phyloP scores from a whole-genome alignment of 2,329 filamentous ascomycete species.

The Claviceps lovelessii region DNA sequence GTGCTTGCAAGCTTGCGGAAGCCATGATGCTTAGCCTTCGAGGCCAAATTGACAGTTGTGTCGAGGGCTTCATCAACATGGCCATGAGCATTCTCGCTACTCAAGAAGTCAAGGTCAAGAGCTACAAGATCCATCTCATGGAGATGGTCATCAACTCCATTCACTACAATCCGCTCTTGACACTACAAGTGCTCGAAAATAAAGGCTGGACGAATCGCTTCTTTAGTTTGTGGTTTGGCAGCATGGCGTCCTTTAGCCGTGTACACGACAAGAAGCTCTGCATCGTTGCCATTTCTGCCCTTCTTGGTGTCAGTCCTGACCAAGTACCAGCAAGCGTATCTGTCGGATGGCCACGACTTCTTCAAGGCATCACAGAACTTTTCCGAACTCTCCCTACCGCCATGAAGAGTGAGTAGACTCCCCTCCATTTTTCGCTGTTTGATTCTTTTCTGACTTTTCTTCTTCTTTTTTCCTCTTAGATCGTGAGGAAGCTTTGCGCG shows the following conservation, averaged over 20 bases:
- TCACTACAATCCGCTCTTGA: conserved; percentile 85
- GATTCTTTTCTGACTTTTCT: too few species aligned
- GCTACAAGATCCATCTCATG: conserved; percentile 90
- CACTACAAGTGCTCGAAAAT: conserved; percentile 74
- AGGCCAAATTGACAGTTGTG: conserved; percentile 73
- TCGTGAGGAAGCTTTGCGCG: conserved; percentile 80
- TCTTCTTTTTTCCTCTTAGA: conserved; percentile 31
- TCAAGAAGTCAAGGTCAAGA: conserved; percentile 74
- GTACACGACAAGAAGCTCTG: conserved; percentile 99
- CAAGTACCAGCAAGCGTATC: conserved; percentile 87
- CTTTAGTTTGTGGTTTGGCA: conserved; percentile 96
- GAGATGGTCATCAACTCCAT: conserved; percentile 98
- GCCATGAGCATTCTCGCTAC: conserved; percentile 70
- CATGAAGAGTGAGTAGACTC: conserved; percentile 54
- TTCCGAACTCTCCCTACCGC: conserved; percentile 86
- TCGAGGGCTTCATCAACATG: conserved; percentile 77
- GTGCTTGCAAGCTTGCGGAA: conserved; percentile 93
- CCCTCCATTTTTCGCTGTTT: neutral
- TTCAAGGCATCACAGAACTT: conserved; percentile 74
- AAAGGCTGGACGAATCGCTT: conserved; percentile 98
- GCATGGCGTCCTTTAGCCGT: conserved; percentile 80
- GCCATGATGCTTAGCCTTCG: conserved; percentile 93
- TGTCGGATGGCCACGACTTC: conserved; percentile 82
- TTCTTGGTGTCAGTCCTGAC: conserved; percentile 64
- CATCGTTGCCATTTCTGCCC: conserved; percentile 78